A percentile compares a stretch with the other conserved stretches of the same genome.
phyloP scores from a whole-genome alignment of 352 stramenopile genomes.

The Globisporangium sylvaticum region DNA sequence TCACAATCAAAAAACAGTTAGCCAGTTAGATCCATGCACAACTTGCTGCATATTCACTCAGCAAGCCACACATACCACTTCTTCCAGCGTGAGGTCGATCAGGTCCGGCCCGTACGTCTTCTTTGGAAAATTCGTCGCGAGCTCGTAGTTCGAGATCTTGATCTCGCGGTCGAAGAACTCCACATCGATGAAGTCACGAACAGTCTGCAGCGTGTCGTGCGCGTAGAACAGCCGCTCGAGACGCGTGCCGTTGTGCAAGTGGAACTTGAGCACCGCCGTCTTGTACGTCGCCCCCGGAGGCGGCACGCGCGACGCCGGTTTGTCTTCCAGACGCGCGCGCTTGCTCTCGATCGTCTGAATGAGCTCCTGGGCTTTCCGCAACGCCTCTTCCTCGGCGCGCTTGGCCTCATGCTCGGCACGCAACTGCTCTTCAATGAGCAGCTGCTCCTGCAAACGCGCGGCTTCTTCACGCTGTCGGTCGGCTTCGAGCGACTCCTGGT shows the following conservation, averaged over 20 bases:
- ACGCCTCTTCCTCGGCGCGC: constrained; percentile 24
- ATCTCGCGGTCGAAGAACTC: constrained; percentile 77
- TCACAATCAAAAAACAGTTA: background rate
- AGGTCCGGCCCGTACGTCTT: constrained; percentile 64
- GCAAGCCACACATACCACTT: constrained; percentile 38
- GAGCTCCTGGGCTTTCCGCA: constrained; percentile 26
- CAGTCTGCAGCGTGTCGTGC: constrained; percentile 69
- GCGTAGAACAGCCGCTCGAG: constrained; percentile 81
- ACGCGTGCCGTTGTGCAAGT: constrained; percentile 72
- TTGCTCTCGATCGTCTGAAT: constrained; percentile 57
- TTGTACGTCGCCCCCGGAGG: constrained; percentile 55
- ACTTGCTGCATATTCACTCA: too few species aligned
- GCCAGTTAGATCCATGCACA: background rate
- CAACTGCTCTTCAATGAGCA: constrained; percentile 28
- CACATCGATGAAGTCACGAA: constrained; percentile 81
- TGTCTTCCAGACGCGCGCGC: constrained; percentile 36
- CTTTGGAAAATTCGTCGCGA: constrained; percentile 85
- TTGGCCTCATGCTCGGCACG: constrained; percentile 13
- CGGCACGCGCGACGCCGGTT: constrained; percentile 43
- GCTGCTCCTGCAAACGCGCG: constrained; percentile 39
- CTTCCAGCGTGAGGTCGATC: constrained; percentile 53
- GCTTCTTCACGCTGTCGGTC: constrained; percentile 83
- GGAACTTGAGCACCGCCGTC: constrained; percentile 75
- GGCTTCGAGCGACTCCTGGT: constrained; percentile 88
- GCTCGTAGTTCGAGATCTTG: constrained; percentile 72